A percentile compares a stretch with the other conserved stretches of the same genome.
Evolutionary conservation across 2,329 filamentous ascomycete genomes (phyloP).

Genomic region (Alternaria solani): DNA sequence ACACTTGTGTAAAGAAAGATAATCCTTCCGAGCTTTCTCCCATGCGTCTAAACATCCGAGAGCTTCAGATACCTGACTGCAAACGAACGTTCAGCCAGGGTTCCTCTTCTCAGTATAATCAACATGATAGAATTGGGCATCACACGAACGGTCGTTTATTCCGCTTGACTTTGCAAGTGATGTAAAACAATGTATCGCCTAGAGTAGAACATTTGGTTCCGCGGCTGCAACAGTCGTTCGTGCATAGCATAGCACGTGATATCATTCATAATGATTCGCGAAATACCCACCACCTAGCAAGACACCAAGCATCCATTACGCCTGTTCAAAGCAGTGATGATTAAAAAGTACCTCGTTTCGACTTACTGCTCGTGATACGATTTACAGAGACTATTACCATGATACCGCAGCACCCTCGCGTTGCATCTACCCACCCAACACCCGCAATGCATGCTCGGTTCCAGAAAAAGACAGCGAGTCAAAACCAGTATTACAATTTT

Average conservation of each 20-base stretch:
- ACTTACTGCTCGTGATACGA: background rate
- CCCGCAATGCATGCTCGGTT: background rate
- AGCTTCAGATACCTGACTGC: background rate
- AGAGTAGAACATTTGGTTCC: background rate
- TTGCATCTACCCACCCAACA: background rate
- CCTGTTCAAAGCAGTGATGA: rapidly evolving
- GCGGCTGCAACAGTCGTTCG: background rate
- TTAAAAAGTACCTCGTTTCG: rapidly evolving
- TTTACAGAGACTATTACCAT: background rate
- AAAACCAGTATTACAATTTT: background rate
- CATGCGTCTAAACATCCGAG: background rate
- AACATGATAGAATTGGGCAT: background rate
- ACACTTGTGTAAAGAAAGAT: background rate
- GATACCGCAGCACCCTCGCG: rapidly evolving
- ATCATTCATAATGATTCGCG: background rate
- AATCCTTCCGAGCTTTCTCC: background rate
- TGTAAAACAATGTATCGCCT: background rate
- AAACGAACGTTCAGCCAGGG: background rate
- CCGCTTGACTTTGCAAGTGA: background rate
- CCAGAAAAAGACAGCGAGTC: background rate
- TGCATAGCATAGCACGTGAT: background rate
- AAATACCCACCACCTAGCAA: too few relatives aligned
- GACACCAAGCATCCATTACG: background rate
- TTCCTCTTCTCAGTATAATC: background rate
- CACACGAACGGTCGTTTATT: background rate